phyloP scores from a whole-genome alignment of 306 rosid species.

The Lathyrus oleraceus region DNA sequence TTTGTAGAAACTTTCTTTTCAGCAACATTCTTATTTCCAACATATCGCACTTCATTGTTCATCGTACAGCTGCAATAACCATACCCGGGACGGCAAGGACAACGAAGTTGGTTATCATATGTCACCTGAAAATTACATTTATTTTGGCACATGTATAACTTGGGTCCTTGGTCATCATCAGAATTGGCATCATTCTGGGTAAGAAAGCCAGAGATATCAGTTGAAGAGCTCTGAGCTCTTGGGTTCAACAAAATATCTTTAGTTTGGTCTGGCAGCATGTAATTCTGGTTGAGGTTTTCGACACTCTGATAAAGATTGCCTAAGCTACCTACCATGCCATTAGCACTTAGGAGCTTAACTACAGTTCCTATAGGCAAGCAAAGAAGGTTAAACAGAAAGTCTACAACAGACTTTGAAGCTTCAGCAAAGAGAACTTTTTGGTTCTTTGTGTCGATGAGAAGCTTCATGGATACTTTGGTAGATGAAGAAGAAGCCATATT shows the following conservation, averaged over 20 bases:
- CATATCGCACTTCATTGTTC: neutral
- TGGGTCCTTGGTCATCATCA: neutral
- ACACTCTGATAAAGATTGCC: conserved; percentile 51
- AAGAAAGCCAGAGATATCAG: neutral
- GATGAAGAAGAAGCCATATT: neutral
- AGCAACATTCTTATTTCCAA: neutral
- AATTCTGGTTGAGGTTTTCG: conserved; percentile 36
- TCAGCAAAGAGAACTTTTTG: conserved; percentile 50
- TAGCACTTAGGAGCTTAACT: conserved; percentile 24
- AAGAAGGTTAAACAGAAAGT: conserved; percentile 46
- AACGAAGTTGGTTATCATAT: neutral
- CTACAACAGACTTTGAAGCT: conserved; percentile 49
- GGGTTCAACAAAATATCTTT: conserved; percentile 43
- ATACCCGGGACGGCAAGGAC: neutral
- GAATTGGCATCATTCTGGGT: neutral
- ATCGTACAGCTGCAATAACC: accelerated
- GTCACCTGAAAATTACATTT: neutral
- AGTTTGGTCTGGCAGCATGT: conserved; percentile 31
- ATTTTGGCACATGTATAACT: neutral
- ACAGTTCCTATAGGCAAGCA: conserved; percentile 43
- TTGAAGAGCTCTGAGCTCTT: neutral
- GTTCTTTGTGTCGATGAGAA: conserved; percentile 39
- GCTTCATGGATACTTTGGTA: conserved; percentile 36
- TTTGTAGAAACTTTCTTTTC: neutral
- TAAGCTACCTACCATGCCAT: conserved; percentile 44